Conservation (phyloP, 2,329 filamentous ascomycete genomes). For the Lithohypha guttulata region DNA sequence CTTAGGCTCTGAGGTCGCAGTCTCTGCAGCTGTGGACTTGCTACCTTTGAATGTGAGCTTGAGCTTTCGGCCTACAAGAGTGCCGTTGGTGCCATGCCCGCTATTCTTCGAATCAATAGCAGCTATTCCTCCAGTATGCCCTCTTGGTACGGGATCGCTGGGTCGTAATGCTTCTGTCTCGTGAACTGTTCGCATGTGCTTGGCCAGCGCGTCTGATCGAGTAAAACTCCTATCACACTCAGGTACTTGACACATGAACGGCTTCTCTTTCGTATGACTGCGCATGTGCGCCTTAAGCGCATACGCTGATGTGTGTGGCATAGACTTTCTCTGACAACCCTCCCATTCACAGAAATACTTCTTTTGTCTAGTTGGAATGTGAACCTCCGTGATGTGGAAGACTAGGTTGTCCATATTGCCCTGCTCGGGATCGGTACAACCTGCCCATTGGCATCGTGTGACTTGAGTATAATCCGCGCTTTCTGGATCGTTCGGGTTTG, state of each 20-base stretch:
- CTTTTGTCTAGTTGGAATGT: slow-evolving; percentile 86
- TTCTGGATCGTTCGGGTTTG: slow-evolving; percentile 22
- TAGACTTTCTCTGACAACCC: slow-evolving; percentile 76
- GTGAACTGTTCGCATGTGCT: slow-evolving; percentile 98
- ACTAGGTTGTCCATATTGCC: slow-evolving; percentile 73
- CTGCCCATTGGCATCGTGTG: slow-evolving; percentile 67
- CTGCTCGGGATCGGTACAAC: slow-evolving; percentile 59
- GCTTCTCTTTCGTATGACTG: slow-evolving; percentile 95
- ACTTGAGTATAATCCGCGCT: slow-evolving; percentile 43
- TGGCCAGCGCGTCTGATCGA: slow-evolving; percentile 85
- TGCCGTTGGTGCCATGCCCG: slow-evolving; percentile 5
- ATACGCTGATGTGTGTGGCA: slow-evolving; percentile 89
- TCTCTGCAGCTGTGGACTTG: slow-evolving; percentile 10
- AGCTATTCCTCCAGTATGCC: slow-evolving; percentile 27
- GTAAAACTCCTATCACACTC: slow-evolving; percentile 98
- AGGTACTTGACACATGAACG: slow-evolving; percentile 90
- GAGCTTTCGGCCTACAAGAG: slow-evolving; percentile 14
- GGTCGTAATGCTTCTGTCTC: slow-evolving; percentile 89
- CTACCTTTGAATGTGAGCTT: slow-evolving; percentile 21
- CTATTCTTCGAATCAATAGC: slow-evolving; percentile 8
- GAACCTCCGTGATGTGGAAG: slow-evolving; percentile 78
- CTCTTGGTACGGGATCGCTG: slow-evolving; percentile 36
- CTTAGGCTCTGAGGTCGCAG: slow-evolving; percentile 14
- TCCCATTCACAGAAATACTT: slow-evolving; percentile 98
- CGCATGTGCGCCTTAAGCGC: slow-evolving; percentile 95